A percentile compares a stretch with the other conserved stretches of the same genome.
These are phyloP conservation scores for Mycocentrospora acerina DNA, from an alignment of 2,329 filamentous ascomycete genomes.

Conservation along the genomic window DNA sequence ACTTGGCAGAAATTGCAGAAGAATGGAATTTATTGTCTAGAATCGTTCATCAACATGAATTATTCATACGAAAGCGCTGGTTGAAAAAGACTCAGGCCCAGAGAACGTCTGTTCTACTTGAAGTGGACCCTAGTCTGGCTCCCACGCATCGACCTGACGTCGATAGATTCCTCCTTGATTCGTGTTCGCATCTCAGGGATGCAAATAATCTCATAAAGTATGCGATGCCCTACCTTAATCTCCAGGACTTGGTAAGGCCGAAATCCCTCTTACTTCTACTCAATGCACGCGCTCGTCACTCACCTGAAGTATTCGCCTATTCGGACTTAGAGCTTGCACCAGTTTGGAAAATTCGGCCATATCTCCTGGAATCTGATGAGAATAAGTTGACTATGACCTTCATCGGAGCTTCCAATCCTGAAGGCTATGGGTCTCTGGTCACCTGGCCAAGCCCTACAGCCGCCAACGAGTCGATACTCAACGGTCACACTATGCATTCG, in stretches of 20 bases:
- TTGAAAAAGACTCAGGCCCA: slow-evolving; percentile 53
- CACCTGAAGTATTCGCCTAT: slow-evolving; percentile 51
- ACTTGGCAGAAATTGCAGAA: slow-evolving; percentile 23
- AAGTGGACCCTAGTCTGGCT: slow-evolving; percentile 49
- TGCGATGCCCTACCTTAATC: slow-evolving; percentile 59
- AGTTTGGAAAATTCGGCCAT: slow-evolving; percentile 23
- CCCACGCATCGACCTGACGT: slow-evolving; percentile 56
- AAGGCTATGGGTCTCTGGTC: not conserved
- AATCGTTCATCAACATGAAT: slow-evolving; percentile 41
- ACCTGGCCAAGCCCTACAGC: not conserved
- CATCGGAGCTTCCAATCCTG: not conserved
- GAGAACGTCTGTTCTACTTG: slow-evolving; percentile 49
- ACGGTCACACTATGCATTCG: not conserved
- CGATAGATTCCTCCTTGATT: slow-evolving; percentile 6
- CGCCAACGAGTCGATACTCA: not conserved
- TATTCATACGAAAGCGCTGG: slow-evolving; percentile 56
- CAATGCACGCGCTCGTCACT: slow-evolving; percentile 53
- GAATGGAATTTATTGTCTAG: too few relatives aligned
- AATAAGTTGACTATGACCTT: slow-evolving; percentile 1
- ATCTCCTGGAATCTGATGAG: not conserved
- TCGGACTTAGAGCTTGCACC: slow-evolving; percentile 43
- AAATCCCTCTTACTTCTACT: slow-evolving; percentile 53
- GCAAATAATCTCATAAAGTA: slow-evolving; percentile 27
- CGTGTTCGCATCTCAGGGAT: slow-evolving; percentile 9
- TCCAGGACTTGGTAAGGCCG: slow-evolving; percentile 54